phyloP scores from a whole-genome alignment of 139 green algal species.

The Tetraselmis chui region DNA sequence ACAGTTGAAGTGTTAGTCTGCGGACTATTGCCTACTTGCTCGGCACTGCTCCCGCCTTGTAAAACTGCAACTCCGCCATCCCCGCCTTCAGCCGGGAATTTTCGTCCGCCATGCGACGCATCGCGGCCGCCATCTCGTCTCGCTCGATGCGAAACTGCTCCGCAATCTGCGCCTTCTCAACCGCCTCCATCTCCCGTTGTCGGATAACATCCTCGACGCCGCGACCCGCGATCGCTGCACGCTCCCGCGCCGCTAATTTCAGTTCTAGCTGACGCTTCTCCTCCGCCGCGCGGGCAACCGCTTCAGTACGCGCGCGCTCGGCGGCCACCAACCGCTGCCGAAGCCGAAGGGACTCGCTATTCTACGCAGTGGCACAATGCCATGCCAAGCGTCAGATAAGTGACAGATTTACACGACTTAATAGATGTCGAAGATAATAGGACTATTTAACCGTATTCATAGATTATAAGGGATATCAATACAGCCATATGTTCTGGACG shows the following conservation, averaged over 20 bases:
- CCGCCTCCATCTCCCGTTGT: background rate
- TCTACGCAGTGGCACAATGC: no score
- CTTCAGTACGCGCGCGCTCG: constrained; percentile 11
- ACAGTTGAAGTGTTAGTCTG: no score
- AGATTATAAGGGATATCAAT: no score
- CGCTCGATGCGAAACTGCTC: background rate
- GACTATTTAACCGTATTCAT: no score
- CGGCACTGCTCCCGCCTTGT: background rate
- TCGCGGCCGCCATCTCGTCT: background rate
- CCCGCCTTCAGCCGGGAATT: background rate
- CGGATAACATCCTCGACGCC: background rate
- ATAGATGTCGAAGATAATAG: no score
- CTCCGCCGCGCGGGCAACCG: constrained; percentile 7
- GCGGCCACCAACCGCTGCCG: constrained; percentile 12
- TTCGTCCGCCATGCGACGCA: background rate
- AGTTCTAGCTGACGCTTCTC: constrained; percentile 11
- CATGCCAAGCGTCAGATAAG: no score
- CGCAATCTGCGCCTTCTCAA: background rate
- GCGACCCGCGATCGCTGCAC: background rate
- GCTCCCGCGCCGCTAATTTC: constrained; percentile 1
- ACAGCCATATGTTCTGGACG: no score
- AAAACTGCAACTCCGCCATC: background rate
- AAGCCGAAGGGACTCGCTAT: background rate
- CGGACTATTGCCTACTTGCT: no score
- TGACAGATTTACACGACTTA: no score